phyloP scores from a whole-genome alignment of 148 eudicot genomes.

The Chenopodium quinoa region DNA sequence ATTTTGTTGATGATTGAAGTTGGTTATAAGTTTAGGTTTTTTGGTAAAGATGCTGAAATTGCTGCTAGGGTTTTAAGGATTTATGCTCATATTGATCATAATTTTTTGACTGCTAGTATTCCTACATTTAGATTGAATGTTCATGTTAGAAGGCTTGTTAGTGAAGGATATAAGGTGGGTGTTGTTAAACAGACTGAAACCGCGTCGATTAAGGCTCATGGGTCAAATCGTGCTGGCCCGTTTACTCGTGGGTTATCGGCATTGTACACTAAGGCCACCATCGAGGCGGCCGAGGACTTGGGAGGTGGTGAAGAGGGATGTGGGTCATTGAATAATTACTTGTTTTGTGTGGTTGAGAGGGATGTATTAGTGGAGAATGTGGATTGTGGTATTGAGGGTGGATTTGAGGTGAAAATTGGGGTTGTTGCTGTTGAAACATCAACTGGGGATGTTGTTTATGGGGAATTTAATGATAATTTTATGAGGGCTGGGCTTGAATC shows the following conservation, averaged over 20 bases:
- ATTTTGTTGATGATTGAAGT: slow-evolving; percentile 92
- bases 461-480: slow-evolving; percentile 78
- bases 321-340: slow-evolving; percentile 60
- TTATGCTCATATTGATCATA: slow-evolving; percentile 87
- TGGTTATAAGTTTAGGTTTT: slow-evolving; percentile 82
- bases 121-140: slow-evolving; percentile 92
- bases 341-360: slow-evolving; percentile 83
- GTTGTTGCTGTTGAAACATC: slow-evolving; percentile 82
- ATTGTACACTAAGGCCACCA: slow-evolving; percentile 89
- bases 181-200: slow-evolving; percentile 94
- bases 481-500: slow-evolving; percentile 80
- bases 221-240: slow-evolving; percentile 69
- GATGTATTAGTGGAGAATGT: slow-evolving; percentile 31
- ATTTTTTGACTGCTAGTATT: slow-evolving; percentile 83
- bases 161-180: slow-evolving; percentile 92
- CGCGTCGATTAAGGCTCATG: slow-evolving; percentile 86
- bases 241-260: slow-evolving; percentile 84
- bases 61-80: slow-evolving; percentile 88
- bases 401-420: slow-evolving; percentile 68
- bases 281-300: slow-evolving; percentile 80
- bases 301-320: slow-evolving; percentile 79
- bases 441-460: slow-evolving; percentile 88
- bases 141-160: slow-evolving; percentile 92
- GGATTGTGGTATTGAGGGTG: slow-evolving; percentile 37
- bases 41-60: slow-evolving; percentile 84